phyloP scores from a whole-genome alignment of 2,329 filamentous ascomycete species.

The Paecilomyces sp. region DNA sequence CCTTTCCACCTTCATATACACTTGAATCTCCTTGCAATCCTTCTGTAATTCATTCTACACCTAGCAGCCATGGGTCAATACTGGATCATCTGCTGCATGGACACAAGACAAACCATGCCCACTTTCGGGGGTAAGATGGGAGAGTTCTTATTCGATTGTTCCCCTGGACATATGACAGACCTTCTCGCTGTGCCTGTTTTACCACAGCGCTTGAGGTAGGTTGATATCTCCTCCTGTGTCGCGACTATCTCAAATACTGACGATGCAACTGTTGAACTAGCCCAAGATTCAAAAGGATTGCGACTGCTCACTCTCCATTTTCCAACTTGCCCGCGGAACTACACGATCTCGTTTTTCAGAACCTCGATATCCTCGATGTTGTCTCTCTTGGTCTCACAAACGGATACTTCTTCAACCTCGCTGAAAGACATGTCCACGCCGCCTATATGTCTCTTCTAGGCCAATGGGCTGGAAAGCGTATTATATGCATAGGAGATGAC shows the following conservation, averaged over 20 bases:
- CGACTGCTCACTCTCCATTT: neutral
- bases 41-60: neutral
- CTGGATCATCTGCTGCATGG: neutral
- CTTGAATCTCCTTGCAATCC: too few relatives aligned
- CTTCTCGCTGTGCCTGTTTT: neutral
- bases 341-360: neutral
- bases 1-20: neutral
- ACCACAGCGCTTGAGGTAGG: neutral
- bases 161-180: neutral
- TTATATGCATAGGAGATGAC: constrained; percentile 18
- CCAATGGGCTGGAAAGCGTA: constrained; percentile 19
- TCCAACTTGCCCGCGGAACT: neutral
- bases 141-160: neutral
- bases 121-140: neutral
- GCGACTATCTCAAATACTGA: too few relatives aligned
- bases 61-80: neutral
- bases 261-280: too few relatives aligned
- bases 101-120: neutral
- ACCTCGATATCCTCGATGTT: constrained; percentile 6
- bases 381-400: constrained; percentile 11
- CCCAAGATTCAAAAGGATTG: neutral
- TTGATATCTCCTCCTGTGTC: too few relatives aligned
- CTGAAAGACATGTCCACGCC: constrained; percentile 8
- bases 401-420: constrained; percentile 13
- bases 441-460: constrained; percentile 14